Base-by-base conservation (phyloP, 805 yeast genomes). In the Barnettozyma wickerhamii region DNA sequence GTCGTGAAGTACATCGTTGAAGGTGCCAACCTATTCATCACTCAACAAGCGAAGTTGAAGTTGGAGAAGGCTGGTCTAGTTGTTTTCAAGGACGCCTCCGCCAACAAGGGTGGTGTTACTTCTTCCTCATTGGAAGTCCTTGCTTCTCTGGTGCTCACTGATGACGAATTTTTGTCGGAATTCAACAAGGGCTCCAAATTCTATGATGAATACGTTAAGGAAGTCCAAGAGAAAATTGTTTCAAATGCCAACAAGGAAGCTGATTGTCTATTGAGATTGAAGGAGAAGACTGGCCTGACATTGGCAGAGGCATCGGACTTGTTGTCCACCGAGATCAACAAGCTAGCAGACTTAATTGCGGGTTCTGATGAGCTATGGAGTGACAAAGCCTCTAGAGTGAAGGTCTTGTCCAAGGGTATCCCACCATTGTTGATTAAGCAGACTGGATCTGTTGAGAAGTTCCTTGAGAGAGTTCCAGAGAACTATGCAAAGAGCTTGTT, bases 21-120 rank as follows among this genome's bases (percentile, higher is more conserved):
- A 69, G 99, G 99, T 60, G 99, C 99, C 42, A 93, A 91, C 64
- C 73, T 91, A 63, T 93, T 91, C 66, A 83, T 91, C 48, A 88
- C 98, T 2, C 98, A 93, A 68, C 77, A 88, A 30, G 97, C 98
- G 38, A 93, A 91, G 69, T 65, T 91, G 24, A 75, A 78, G 36
- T 72, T 91, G 41, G 99, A 93, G 66, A 69, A 74, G 33, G 93
- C 95, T 24, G 98, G 98, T 30, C 80, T 87, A 38, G 63, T 89
- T 39, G 72, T 93, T 39, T 86, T 87, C 68, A 93, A 93, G 65
- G 99, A 91, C 70, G 96, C 98, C 13, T 86, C 96, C 10, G 89
- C 97, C 33, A 91, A 91, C 68, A 91, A 91, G 68, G 99, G 99
- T 58, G 99, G 99, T 68, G 99, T 91, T 39, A 91, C 99, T 2